A percentile compares a stretch with the other conserved stretches of the same genome.
Conservation (phyloP, 169 alveolate species). For the Eimeria praecox region DNA sequence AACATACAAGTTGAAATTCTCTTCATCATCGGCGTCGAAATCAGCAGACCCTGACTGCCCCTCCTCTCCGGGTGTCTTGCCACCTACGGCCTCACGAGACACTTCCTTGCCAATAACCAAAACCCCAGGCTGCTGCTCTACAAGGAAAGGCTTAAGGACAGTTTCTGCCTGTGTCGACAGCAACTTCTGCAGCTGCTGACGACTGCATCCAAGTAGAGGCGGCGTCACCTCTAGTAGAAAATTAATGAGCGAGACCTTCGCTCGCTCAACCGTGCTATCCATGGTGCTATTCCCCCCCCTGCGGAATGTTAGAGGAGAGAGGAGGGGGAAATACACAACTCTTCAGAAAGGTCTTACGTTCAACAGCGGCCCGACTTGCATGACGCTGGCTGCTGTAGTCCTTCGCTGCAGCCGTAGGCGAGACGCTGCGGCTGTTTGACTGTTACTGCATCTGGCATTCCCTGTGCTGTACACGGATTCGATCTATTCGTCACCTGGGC, state of each 20-base stretch:
- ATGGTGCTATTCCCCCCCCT: not conserved
- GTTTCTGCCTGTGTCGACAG: slow-evolving; percentile 86
- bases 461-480: not conserved
- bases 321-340: not conserved
- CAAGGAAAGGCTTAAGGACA: slow-evolving; percentile 85
- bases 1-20: slow-evolving; percentile 44
- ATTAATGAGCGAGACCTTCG: slow-evolving; percentile 88
- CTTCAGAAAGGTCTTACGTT: not conserved
- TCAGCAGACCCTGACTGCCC: slow-evolving; percentile 25
- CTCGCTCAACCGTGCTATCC: slow-evolving; percentile 84
- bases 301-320: not conserved
- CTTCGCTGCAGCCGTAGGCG: not conserved
- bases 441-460: not conserved
- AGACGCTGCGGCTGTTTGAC: not conserved
- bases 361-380: not conserved
- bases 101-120: slow-evolving; percentile 89
- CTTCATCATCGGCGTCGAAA: slow-evolving; percentile 67
- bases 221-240: slow-evolving; percentile 90
- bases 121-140: slow-evolving; percentile 86
- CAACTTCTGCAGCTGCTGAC: slow-evolving; percentile 88
- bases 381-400: not conserved
- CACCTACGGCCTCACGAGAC: not conserved
- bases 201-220: slow-evolving; percentile 89
- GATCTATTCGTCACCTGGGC: not conserved
- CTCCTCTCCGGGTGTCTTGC: slow-evolving; percentile 41